phyloP scores from a whole-genome alignment of 2,329 filamentous ascomycete genomes.

The Botryotinia convoluta region DNA sequence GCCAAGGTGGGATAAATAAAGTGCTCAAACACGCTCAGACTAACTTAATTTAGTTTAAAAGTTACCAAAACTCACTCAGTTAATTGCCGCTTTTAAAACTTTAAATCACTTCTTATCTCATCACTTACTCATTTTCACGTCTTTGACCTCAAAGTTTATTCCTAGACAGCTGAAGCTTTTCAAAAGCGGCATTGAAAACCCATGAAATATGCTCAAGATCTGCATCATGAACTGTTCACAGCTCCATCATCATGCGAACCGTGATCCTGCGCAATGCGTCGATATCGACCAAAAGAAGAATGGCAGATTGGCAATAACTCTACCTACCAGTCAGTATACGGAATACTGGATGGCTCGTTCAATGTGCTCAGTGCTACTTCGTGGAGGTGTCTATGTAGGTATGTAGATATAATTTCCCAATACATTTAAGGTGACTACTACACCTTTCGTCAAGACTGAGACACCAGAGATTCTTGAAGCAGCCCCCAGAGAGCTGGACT shows the following conservation, averaged over 20 bases:
- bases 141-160: neutral
- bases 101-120: neutral
- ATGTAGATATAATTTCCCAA: neutral
- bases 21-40: constrained; percentile 21
- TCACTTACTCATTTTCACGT: neutral
- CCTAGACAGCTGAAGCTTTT: neutral
- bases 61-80: neutral
- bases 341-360: neutral
- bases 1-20: constrained; percentile 16
- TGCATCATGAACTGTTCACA: neutral
- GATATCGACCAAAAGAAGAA: neutral
- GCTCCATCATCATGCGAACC: neutral
- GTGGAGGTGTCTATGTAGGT: neutral
- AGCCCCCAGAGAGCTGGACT: neutral
- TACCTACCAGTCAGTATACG: neutral
- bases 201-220: neutral
- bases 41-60: neutral
- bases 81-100: neutral
- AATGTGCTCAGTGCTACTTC: neutral
- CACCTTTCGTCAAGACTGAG: too few relatives aligned
- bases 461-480: neutral
- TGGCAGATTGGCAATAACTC: neutral
- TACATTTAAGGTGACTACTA: neutral
- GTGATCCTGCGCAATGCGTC: neutral
- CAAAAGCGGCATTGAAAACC: neutral